Base-by-base conservation (phyloP, 176 grass and related monocot species). In the Aegilops bicornis region DNA sequence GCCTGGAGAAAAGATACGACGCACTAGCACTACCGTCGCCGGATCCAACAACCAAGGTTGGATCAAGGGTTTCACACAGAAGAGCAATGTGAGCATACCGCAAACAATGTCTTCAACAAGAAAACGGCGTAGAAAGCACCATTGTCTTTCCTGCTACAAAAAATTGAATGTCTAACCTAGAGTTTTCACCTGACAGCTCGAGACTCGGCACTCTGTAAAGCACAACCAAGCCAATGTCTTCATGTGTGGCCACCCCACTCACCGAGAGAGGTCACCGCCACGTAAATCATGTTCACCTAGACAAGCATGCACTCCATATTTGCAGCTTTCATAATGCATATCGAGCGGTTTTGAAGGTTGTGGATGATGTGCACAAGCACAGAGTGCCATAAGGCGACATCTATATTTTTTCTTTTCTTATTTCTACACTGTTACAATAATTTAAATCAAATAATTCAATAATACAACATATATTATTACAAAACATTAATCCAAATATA, bases 11-110 rank as follows among this genome's bases (percentile, higher is more conserved):
- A 63, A 3, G 60, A 11, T 63, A 63, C n/a, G 60, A 11, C 10
- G 11, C n/a, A 63, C 11, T 3, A 63, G 9, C n/a, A 0, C 10
- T 11, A 12, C 10, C n/a, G 0, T 63, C n/a, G 2, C 0, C 1
- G n/a, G 10, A 58, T 58, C 54, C 54, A 58, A 58, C 14, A 8
- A 25, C n/a, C 11, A 45, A 45, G 40, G 40, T 10, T 43, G 10
- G 9, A 63, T 12, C n/a, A 25, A 24, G 10, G 3, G 24, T 12
- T 63, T 12, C 3, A 63, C n/a, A 3, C n/a, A 10, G 3, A 10
- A 63, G 60, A 63, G 60, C 8, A 12, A 20, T n/a, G 0, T 1
- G 20, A n/a, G 22, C 22, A 23, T 61, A 3, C 22, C 10, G 7
- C 20, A 23, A 9, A 10, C 20, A 23, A n/a, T 61, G 22, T 0